Percentiles rank a stretch among this genome's conserved stretches.
Evolutionary conservation across 768 basidiomycete species (phyloP).

Genomic region (Mycena galericulata): DNA sequence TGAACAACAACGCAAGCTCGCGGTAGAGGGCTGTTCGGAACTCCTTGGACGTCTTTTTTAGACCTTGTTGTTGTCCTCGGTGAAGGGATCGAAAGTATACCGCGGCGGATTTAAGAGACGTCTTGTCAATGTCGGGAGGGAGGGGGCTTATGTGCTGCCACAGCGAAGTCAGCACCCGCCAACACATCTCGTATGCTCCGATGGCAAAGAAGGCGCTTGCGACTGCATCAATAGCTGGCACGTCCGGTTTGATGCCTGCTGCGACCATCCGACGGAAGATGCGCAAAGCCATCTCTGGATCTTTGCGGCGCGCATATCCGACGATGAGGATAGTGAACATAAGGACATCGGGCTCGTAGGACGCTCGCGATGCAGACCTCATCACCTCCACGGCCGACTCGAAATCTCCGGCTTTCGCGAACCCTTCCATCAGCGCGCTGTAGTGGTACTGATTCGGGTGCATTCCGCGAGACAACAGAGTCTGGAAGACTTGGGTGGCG

Average conservation of each 20-base stretch:
- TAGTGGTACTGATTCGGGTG: slow-evolving; percentile 81
- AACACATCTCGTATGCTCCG: slow-evolving; percentile 64
- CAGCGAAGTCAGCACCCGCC: slow-evolving; percentile 64
- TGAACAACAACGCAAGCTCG: slow-evolving; percentile 43
- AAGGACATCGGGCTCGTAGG: slow-evolving; percentile 68
- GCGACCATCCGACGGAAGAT: slow-evolving; percentile 74
- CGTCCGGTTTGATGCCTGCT: slow-evolving; percentile 74
- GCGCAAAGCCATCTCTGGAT: slow-evolving; percentile 63
- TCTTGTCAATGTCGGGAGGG: slow-evolving; percentile 59
- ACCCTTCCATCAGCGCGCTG: slow-evolving; percentile 82
- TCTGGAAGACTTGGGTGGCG: slow-evolving; percentile 66
- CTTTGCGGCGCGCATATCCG: slow-evolving; percentile 72
- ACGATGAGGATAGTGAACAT: slow-evolving; percentile 85
- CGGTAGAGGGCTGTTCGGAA: slow-evolving; percentile 52
- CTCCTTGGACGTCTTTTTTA: slow-evolving; percentile 42
- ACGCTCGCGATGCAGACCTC: slow-evolving; percentile 59
- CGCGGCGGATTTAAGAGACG: slow-evolving; percentile 60
- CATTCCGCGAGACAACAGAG: slow-evolving; percentile 75
- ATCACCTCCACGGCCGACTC: slow-evolving; percentile 67
- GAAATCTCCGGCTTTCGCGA: slow-evolving; percentile 69
- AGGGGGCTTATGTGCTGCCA: slow-evolving; percentile 77
- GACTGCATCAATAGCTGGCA: slow-evolving; percentile 77
- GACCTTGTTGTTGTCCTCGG: slow-evolving; percentile 31
- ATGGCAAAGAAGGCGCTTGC: slow-evolving; percentile 73
- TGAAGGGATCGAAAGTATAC: slow-evolving; percentile 60